Conservation (phyloP, 345 rosid species). For the Hibiscus tridactylites region DNA sequence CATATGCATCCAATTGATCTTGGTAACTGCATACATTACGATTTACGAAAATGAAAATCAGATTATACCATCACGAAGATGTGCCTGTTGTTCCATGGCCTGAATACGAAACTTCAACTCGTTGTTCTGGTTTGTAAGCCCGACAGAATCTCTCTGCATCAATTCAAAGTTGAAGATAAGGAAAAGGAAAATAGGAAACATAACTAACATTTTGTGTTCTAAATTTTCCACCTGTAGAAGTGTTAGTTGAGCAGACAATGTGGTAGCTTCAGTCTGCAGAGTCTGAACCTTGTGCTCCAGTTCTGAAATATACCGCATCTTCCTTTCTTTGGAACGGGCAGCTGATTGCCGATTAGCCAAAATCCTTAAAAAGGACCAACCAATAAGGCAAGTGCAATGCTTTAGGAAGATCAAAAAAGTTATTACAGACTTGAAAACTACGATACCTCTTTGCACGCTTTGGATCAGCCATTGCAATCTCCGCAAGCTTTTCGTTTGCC, state of each 20-base stretch:
- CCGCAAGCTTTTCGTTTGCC: conserved; percentile 87
- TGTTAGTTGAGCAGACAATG: conserved; percentile 91
- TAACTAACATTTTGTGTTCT: not conserved
- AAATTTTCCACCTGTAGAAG: conserved; percentile 58
- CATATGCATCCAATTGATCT: not conserved
- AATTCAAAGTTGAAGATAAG: not conserved
- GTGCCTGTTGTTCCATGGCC: not conserved
- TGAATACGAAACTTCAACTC: not conserved
- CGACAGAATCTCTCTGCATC: not conserved
- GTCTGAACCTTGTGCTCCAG: conserved; percentile 97
- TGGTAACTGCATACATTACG: not conserved
- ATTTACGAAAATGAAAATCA: not conserved
- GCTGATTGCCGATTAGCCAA: conserved; percentile 94
- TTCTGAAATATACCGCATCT: conserved; percentile 87
- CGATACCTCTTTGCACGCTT: conserved; percentile 81
- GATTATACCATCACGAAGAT: not conserved
- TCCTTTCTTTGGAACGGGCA: conserved; percentile 93
- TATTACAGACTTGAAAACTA: not conserved
- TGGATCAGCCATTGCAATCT: conserved; percentile 80
- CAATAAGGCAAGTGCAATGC: not conserved
- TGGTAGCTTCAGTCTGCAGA: conserved; percentile 91
- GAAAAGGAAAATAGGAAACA: not conserved
- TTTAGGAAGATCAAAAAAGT: not conserved
- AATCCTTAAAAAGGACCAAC: conserved; percentile 39
- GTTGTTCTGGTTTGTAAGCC: not conserved